A percentile compares a stretch with the other conserved stretches of the same genome.
Conservation (phyloP, 2,329 filamentous ascomycete species). For the Cladosporium sp. region DNA sequence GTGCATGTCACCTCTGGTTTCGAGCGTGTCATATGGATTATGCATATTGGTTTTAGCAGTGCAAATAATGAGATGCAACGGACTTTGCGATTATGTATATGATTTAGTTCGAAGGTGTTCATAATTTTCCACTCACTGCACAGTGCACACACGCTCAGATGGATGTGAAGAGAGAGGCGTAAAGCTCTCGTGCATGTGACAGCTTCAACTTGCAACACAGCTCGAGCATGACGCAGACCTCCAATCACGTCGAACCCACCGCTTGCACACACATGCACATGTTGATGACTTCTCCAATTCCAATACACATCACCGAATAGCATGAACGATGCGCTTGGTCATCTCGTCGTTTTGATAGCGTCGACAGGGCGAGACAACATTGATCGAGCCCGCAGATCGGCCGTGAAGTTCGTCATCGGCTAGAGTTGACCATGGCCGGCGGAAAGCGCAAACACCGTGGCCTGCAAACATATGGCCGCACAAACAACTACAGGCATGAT, state of each 20-base stretch:
- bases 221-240: neutral
- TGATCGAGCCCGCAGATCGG: neutral
- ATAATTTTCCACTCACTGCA: too few species aligned
- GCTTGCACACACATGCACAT: neutral
- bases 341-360: neutral
- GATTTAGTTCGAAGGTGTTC: too few species aligned
- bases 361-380: neutral
- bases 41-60: too few species aligned
- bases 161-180: neutral
- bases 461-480: conserved; percentile 5
- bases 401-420: conserved; percentile 3
- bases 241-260: neutral
- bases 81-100: too few species aligned
- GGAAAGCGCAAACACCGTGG: conserved; percentile 10
- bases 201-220: neutral
- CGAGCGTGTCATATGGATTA: too few species aligned
- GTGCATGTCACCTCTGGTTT: too few species aligned
- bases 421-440: neutral
- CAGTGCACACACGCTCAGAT: too few species aligned
- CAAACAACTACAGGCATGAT: neutral
- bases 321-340: neutral
- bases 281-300: neutral
- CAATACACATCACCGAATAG: too few species aligned
- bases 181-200: neutral
- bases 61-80: too few species aligned